Base-by-base conservation (phyloP, 805 yeast species). In the Kluyveromyces dobzhanskii region DNA sequence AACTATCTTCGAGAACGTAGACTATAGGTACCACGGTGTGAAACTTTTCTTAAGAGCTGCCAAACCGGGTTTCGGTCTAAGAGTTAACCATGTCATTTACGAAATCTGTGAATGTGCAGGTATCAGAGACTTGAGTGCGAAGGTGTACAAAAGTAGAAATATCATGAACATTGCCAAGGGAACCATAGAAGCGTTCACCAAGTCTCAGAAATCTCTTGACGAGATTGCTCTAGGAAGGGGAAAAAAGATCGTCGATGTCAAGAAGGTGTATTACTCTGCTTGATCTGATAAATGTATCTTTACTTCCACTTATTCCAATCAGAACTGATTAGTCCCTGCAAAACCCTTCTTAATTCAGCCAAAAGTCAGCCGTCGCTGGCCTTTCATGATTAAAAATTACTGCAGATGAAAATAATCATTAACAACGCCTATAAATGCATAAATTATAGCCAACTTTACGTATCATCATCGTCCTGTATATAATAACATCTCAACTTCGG, bases 81-180 rank as follows among this genome's bases (percentile, higher is more conserved):
- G 97, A 52, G 95, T 87, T 33, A 88, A 88, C 65, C 94, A 85
- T 48, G 76, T 81, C 60, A 79, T 92, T 46, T 86, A 80, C 53
- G 96, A 87, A 65, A 77, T 92, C 42, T 88, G 97, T 62, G 84
- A 82, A 58, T 78, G 87, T 43, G 95, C 88, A 1, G 98, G 98
- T 46, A 86, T 92, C 61, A 84, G 82, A 62, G 98, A 92, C 64
- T 67, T 92, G 53, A 76, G 87, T 52, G 96, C 94, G 4, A 90
- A 90, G 57, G 84, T 90, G 35, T 85, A 83, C 69, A 81, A 87
- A 54, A 85, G 95, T 27, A 77, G 97, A 70, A 92, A 90, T 66
- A 81, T 82, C 37, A 86, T 92, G 94, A 88, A 88, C 62, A 94
- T 88, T 35, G 85, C 85, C 42, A 87, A 88, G 66, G 92, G 90